These are phyloP conservation scores for Pulveroboletus sp. DNA, from an alignment of 768 basidiomycete species.

Conservation along the genomic window DNA sequence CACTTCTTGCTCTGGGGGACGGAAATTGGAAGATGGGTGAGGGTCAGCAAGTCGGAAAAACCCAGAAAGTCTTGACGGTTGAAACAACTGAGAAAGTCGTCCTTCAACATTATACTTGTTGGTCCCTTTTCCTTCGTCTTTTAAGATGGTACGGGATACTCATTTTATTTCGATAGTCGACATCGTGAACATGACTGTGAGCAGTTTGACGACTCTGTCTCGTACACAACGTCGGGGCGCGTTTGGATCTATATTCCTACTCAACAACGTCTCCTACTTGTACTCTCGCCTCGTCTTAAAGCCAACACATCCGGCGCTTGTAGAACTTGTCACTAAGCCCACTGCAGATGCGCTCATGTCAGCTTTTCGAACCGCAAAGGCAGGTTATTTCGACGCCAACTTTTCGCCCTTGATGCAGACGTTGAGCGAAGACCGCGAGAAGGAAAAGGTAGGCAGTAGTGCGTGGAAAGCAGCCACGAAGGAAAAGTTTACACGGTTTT, in stretches of 20 bases:
- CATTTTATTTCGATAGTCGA: conserved; percentile 48
- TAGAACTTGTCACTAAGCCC: conserved; percentile 53
- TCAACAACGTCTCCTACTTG: conserved; percentile 76
- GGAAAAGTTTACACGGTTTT: conserved; percentile 81
- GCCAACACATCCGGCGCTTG: conserved; percentile 44
- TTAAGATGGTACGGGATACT: background rate
- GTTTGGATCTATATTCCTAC: conserved; percentile 68
- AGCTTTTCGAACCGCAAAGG: conserved; percentile 75
- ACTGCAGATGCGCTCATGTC: conserved; percentile 61
- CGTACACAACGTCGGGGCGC: conserved; percentile 56
- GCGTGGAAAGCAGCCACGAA: conserved; percentile 57
- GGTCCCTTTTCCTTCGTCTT: conserved; percentile 23
- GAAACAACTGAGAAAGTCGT: conserved; percentile 57
- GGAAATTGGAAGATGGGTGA: conserved; percentile 94
- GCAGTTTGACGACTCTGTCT: conserved; percentile 59
- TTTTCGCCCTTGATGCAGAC: conserved; percentile 72
- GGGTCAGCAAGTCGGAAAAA: conserved; percentile 59
- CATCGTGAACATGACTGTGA: conserved; percentile 61
- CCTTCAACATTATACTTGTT: conserved; percentile 73
- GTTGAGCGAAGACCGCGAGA: conserved; percentile 43
- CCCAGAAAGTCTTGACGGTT: conserved; percentile 31
- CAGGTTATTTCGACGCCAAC: conserved; percentile 79
- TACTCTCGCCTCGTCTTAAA: conserved; percentile 53
- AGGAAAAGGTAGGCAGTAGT: conserved; percentile 42
- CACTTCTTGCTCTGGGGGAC: conserved; percentile 68